phyloP scores from a whole-genome alignment of 2,329 filamentous ascomycete genomes.

The Fusarium nematophilum region DNA sequence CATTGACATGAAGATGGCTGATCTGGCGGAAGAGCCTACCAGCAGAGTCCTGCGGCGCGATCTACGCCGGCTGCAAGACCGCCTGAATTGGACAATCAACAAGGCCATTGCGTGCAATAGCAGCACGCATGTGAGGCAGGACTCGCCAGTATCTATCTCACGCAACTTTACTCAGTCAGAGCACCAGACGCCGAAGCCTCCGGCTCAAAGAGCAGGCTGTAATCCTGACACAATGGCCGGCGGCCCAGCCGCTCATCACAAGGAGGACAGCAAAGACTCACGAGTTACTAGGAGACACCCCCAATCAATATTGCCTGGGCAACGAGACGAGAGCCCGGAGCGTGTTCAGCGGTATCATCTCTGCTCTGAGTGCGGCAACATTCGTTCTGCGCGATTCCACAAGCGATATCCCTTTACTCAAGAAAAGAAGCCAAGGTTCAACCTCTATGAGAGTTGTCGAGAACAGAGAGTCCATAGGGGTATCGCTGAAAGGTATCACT shows the following conservation, averaged over 20 bases:
- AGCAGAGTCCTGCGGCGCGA: conserved; percentile 39
- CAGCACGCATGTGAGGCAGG: background rate
- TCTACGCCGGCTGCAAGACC: conserved; percentile 42
- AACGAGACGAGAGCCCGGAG: conserved; percentile 35
- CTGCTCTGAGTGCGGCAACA: conserved; percentile 51
- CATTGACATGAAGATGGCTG: conserved; percentile 42
- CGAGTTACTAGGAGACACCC: background rate
- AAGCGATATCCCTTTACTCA: conserved; percentile 45
- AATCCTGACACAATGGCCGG: background rate
- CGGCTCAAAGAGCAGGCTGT: background rate
- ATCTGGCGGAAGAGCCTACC: conserved; percentile 39
- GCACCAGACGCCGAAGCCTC: background rate
- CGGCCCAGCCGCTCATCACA: background rate
- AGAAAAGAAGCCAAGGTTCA: conserved; percentile 43
- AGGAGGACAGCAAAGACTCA: background rate
- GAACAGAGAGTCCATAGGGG: conserved; percentile 38
- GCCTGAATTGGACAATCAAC: conserved; percentile 47
- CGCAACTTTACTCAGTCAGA: conserved; percentile 4
- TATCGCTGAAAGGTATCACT: conserved; percentile 46
- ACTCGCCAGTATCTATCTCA: background rate
- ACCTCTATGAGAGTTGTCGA: conserved; percentile 51
- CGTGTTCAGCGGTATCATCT: conserved; percentile 44
- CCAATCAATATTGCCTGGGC: background rate
- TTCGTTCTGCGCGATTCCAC: conserved; percentile 51
- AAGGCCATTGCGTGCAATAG: conserved; percentile 31